Conservation (phyloP, 257 asterid species). For the Paraleonurus japonicus region DNA sequence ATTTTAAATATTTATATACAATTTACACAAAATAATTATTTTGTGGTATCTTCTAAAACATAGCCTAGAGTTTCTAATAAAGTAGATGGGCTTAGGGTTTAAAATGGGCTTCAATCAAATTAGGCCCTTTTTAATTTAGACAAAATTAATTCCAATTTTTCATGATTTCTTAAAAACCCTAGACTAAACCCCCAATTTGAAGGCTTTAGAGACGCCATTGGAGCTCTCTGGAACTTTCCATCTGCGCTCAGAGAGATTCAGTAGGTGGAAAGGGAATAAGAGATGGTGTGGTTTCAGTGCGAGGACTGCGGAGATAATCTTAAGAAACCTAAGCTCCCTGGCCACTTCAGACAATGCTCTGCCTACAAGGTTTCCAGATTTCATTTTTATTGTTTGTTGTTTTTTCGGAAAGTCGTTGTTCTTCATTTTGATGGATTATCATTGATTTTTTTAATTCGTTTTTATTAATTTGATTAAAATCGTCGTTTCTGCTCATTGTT, state of each 20-base stretch:
- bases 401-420: not conserved
- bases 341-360: slow-evolving; percentile 83
- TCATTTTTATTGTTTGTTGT: not conserved
- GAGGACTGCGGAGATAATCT: slow-evolving; percentile 96
- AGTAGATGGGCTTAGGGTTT: not conserved
- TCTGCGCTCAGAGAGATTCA: slow-evolving; percentile 20
- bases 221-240: slow-evolving; percentile 1
- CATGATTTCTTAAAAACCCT: slow-evolving; percentile 29
- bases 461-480: not conserved
- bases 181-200: slow-evolving; percentile 21
- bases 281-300: slow-evolving; percentile 99
- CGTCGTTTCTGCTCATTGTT: slow-evolving; percentile 9
- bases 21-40: too few relatives aligned
- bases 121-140: not conserved
- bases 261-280: slow-evolving; percentile 14
- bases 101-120: slow-evolving; percentile 5
- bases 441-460: not conserved
- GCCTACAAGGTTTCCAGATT: slow-evolving; percentile 62
- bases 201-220: not conserved
- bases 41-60: too few relatives aligned
- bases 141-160: not conserved
- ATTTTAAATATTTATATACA: too few relatives aligned
- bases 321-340: slow-evolving; percentile 87
- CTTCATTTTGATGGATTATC: not conserved
- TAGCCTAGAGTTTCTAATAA: too few relatives aligned